A percentile compares a stretch with the other conserved stretches of the same genome.
Conservation (phyloP, 345 rosid genomes). For the Salix exigua region DNA sequence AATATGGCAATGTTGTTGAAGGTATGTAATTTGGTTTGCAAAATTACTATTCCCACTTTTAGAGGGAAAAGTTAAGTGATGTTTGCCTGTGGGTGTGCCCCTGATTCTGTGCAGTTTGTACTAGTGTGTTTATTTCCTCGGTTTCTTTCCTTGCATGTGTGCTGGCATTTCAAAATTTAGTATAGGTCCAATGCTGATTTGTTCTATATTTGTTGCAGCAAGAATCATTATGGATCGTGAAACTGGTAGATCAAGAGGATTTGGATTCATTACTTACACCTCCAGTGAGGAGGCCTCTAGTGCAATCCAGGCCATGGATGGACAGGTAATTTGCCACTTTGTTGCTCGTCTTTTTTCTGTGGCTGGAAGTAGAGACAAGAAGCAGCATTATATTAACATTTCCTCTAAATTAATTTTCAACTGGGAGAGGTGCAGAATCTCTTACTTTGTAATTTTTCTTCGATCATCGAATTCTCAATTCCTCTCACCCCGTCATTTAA, state of each 20-base stretch:
- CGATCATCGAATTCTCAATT: background rate
- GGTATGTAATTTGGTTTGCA: conserved; percentile 33
- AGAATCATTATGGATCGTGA: conserved; percentile 89
- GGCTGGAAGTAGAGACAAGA: background rate
- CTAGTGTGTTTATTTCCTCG: background rate
- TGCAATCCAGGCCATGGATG: conserved; percentile 95
- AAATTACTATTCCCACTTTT: conserved; percentile 1
- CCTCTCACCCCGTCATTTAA: background rate
- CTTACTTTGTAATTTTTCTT: background rate
- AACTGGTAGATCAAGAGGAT: conserved; percentile 88
- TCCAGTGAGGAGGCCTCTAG: conserved; percentile 71
- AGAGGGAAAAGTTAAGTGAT: background rate
- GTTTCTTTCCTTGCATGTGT: background rate
- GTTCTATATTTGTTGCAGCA: conserved; percentile 38
- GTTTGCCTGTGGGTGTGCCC: background rate
- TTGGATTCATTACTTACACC: conserved; percentile 73
- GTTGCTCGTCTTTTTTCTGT: background rate
- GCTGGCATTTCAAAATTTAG: background rate
- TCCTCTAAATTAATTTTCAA: background rate
- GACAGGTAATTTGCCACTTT: conserved; percentile 50
- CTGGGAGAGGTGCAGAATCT: background rate
- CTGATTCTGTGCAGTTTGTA: background rate
- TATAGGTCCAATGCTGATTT: background rate
- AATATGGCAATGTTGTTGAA: conserved; percentile 78
- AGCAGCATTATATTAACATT: background rate